Evolutionary conservation across 805 yeast species (phyloP).

Genomic region (Ogataea angusta): DNA sequence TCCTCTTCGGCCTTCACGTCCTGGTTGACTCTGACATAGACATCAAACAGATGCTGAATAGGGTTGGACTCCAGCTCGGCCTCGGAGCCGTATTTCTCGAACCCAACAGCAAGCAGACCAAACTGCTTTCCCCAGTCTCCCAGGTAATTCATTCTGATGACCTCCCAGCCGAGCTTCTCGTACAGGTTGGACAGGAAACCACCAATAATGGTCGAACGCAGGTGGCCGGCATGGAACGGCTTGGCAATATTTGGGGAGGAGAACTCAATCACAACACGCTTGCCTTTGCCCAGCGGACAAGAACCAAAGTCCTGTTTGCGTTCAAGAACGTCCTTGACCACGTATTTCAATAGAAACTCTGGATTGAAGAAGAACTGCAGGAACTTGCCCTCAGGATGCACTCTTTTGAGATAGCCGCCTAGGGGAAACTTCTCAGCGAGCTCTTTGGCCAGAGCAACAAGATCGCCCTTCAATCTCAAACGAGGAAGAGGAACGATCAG

Average conservation of each 20-base stretch:
- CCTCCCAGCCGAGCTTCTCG: slow-evolving; percentile 91
- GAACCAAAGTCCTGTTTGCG: slow-evolving; percentile 67
- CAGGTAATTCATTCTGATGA: slow-evolving; percentile 83
- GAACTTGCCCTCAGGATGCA: slow-evolving; percentile 84
- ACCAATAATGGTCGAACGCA: slow-evolving; percentile 96
- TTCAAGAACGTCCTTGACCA: slow-evolving; percentile 64
- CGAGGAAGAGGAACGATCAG: slow-evolving; percentile 90
- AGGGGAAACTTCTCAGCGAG: slow-evolving; percentile 78
- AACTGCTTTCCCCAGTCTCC: slow-evolving; percentile 99
- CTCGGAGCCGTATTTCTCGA: slow-evolving; percentile 78
- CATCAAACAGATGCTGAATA: slow-evolving; percentile 90
- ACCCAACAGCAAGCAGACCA: slow-evolving; percentile 93
- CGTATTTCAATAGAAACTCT: slow-evolving; percentile 60
- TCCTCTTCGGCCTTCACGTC: slow-evolving; percentile 68
- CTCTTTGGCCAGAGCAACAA: slow-evolving; percentile 67
- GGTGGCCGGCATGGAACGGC: slow-evolving; percentile 99
- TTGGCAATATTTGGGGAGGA: slow-evolving; percentile 98
- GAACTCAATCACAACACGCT: slow-evolving; percentile 79
- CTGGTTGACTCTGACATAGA: slow-evolving; percentile 81
- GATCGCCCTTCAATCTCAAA: slow-evolving; percentile 79
- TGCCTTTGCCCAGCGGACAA: slow-evolving; percentile 67
- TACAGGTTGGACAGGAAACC: slow-evolving; percentile 89
- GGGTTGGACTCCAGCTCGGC: slow-evolving; percentile 72
- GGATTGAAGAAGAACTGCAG: slow-evolving; percentile 84
- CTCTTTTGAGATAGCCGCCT: slow-evolving; percentile 65